Evolutionary conservation across 768 basidiomycete genomes (phyloP), one percentile per base, ranked within the genome.

Genomic region (Favolaschia claudopus): DNA sequence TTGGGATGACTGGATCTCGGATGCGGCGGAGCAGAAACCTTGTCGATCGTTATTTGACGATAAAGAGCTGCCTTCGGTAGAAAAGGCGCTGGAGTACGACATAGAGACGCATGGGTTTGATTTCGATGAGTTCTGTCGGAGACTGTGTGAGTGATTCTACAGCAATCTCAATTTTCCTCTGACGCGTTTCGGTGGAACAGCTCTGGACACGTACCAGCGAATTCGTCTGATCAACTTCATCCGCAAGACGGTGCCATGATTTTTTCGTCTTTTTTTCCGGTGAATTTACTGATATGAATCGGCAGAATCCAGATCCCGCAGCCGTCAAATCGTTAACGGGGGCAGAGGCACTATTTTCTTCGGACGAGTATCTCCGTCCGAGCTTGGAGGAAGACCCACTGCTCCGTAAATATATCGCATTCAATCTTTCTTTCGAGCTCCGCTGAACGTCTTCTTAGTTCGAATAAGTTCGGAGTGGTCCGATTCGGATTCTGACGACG

Each of bases 371-470:
- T 68, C 85, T 99, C 20, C 82, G 85, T 36, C 96, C 96, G 2
- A 86, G 84, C 27, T 64, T 97, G 38, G 88, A 92, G 67, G 90
- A 95, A 66, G 96, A 98, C 70, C 91, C 94, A 2, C 75, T 97
- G 13, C 87, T 99, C 22, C 92, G 96, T 97, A 67, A 69, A 91
- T 79, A 12, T 25, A 25, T 5, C 32, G n/a, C 7, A 44, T 8
- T 36, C 29, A 27, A n/a, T 19, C 53, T n/a, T 27, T 24, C n/a
- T 33, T 10, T 19, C 31, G 38, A 22, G 19, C 47, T 45, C 10
- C 46, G 46, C 56, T 25, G 46, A 40, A 62, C 29, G 19, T 64
- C 44, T 55, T 9, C 31, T 34, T 47, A 91, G 93, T n/a, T n/a
- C n/a, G n/a, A n/a, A n/a, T n/a, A 92, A 64, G 70, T 88, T 33